These are phyloP conservation scores for Toxoplasma gondii DNA, from an alignment of 169 alveolate species.

Conservation along the genomic window DNA sequence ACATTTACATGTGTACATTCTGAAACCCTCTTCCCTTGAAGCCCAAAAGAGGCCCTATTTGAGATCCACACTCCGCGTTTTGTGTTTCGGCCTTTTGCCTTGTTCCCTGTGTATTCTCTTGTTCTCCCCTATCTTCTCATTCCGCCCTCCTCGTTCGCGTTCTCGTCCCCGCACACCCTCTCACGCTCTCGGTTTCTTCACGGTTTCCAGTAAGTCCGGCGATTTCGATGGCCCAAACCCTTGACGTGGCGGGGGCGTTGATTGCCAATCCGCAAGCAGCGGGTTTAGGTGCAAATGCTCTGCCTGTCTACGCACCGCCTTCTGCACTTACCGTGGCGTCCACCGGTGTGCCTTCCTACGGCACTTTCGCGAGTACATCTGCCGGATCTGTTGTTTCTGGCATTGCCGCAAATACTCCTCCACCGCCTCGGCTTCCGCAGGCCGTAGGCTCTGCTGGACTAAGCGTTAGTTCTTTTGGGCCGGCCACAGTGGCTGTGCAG, in stretches of 20 bases:
- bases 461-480: not conserved
- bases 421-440: conserved; percentile 1
- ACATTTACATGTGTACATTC: too few relatives aligned
- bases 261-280: conserved; percentile 18
- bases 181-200: not conserved
- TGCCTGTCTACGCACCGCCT: not conserved
- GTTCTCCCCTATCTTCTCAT: not conserved
- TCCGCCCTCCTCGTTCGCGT: not conserved
- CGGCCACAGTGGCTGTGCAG: not conserved
- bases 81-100: too few relatives aligned
- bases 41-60: too few relatives aligned
- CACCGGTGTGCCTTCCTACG: not conserved
- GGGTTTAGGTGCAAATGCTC: not conserved
- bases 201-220: conserved; percentile 9
- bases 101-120: too few relatives aligned
- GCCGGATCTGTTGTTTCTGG: not conserved
- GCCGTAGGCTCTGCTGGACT: not conserved
- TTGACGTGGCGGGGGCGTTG: conserved; percentile 40
- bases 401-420: conserved; percentile 1
- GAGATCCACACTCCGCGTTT: too few relatives aligned
- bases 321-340: not conserved
- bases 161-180: too few relatives aligned
- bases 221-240: conserved; percentile 22
- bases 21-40: too few relatives aligned
- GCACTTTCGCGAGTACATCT: not conserved